Base-by-base conservation (phyloP, 768 basidiomycete species). In the Collybia sp. region DNA sequence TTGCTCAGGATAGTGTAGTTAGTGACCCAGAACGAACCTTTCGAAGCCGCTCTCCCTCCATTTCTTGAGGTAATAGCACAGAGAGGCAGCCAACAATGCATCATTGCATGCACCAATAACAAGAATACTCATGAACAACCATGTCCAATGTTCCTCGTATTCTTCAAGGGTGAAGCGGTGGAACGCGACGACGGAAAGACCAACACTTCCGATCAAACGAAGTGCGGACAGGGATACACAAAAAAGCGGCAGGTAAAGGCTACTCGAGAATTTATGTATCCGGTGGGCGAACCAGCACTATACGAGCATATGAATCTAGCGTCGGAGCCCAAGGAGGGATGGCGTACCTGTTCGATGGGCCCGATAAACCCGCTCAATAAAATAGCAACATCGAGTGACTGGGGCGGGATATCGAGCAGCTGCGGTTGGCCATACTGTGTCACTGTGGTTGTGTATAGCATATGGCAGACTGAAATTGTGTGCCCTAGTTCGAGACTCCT, bases 301-400 rank as follows among this genome's bases (percentile, higher is more conserved):
- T 2, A 9, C 8, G 40, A 12, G 9, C 13, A 8, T 37, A 16
- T 34, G 15, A 18, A 43, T 5, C 40, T 19, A 2, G 16, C 12
- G 16, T 18, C 12, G 36, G 9, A 3, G 25, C 25, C 25, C 25
- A 25, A 25, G 8, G 4, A 25, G 8, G 25, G 3, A 25, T 25
- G 25, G 8, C 32, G 13, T 40, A 51, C 55, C 46, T 52, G 52
- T 20, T 47, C 48, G n/a, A 47, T 36, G 5, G 55, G 58, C 1
- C 54, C 58, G 13, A 61, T 51, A 39, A 61, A 49, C 2, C 58
- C 60, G n/a, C 55, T 58, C 43, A 63, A 47, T 6, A 60, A 5
- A 4, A 63, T 51, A 9, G 58, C 50, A 2, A 55, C 30, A 30
- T 51, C 42, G 31, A 63, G 32, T 16, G 50, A 50, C 10, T 34